Evolutionary conservation across 768 basidiomycete genomes (phyloP).

Genomic region (Tricholoma flavovirens): DNA sequence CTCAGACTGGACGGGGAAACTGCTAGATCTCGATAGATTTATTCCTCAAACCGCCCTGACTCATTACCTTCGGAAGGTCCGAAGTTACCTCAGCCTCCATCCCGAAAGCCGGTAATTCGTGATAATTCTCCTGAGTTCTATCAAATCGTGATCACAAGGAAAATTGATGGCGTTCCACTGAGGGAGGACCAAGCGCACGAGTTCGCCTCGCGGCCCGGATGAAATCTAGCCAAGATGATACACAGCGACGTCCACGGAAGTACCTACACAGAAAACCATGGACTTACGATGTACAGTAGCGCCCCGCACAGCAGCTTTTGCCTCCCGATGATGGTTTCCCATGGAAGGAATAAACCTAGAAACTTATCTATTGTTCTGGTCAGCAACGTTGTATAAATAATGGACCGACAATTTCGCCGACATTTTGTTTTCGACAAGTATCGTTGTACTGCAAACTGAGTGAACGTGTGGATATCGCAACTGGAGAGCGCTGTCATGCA

Average conservation of each 20-base stretch:
- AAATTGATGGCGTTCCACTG: slow-evolving; percentile 5
- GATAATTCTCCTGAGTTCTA: slow-evolving; percentile 5
- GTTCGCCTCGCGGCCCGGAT: slow-evolving; percentile 14
- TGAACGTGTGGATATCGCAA: background rate
- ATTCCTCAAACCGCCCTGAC: slow-evolving; percentile 20
- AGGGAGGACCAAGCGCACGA: background rate
- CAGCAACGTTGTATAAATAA: background rate
- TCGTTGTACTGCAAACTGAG: background rate
- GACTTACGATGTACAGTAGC: background rate
- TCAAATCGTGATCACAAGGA: slow-evolving; percentile 15
- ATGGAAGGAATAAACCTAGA: background rate
- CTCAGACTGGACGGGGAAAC: slow-evolving; percentile 12
- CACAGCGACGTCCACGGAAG: slow-evolving; percentile 26
- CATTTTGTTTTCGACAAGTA: background rate
- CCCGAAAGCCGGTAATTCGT: slow-evolving; percentile 13
- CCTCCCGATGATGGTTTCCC: background rate
- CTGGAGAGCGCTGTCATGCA: too few relatives aligned
- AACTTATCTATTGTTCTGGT: background rate
- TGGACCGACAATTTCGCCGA: background rate
- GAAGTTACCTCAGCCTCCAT: slow-evolving; percentile 11
- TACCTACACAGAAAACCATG: slow-evolving; percentile 13
- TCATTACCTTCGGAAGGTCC: slow-evolving; percentile 16
- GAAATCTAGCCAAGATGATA: slow-evolving; percentile 14
- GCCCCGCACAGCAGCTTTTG: background rate
- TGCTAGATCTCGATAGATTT: slow-evolving; percentile 16